Conservation (phyloP, 257 asterid species). For the Vinca minor region DNA sequence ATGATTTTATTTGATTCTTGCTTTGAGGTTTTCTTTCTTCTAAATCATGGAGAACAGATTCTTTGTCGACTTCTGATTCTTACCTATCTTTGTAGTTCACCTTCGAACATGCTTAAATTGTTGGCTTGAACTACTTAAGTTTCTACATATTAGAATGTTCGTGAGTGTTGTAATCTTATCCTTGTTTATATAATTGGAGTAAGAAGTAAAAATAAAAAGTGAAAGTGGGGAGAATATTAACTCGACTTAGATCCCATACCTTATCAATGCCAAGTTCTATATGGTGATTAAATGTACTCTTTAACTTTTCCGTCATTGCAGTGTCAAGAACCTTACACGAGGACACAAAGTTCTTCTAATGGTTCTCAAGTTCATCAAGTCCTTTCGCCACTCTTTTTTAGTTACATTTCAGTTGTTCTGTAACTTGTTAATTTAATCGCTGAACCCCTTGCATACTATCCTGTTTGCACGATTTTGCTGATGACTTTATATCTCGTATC, state of each 20-base stretch:
- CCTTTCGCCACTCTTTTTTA: neutral
- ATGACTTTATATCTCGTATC: neutral
- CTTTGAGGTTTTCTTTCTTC: neutral
- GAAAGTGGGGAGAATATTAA: neutral
- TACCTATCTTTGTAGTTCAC: neutral
- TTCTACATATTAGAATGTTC: no score
- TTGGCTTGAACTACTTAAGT: neutral
- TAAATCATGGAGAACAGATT: neutral
- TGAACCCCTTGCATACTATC: no score
- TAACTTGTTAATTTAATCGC: neutral
- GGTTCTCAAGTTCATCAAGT: neutral
- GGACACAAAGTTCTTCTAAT: neutral
- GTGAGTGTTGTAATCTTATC: neutral
- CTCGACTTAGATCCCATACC: neutral
- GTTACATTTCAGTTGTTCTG: no score
- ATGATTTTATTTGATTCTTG: constrained; percentile 1
- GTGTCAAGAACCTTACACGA: neutral
- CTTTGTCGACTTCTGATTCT: neutral
- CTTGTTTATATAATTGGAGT: neutral
- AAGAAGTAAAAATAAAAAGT: neutral
- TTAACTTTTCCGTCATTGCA: neutral
- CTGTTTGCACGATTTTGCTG: neutral
- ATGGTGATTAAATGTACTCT: neutral
- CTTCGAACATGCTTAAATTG: neutral
- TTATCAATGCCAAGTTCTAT: neutral